Base-by-base conservation (phyloP, 768 basidiomycete species). In the Hericium alpestre region DNA sequence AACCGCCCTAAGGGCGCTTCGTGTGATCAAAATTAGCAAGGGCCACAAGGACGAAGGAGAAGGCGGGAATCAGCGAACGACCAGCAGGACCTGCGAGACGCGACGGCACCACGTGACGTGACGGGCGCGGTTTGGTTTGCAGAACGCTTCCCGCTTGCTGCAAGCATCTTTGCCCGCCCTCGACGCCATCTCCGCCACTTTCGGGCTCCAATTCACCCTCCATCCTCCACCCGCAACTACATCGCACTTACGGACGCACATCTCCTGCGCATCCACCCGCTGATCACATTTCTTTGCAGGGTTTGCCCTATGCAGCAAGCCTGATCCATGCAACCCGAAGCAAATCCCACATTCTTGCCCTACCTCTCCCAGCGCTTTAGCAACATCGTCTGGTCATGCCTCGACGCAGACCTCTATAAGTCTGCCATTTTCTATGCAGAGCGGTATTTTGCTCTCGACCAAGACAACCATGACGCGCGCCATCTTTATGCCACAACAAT, bases 361-460 rank as follows among this genome's bases (percentile, higher is more conserved):
- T 73, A 79, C 66, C 80, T 89, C 65, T 75, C 77, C 52, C 80
- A 82, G 70, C 85, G 86, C 62, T 86, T 87, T 67, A 79, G 79
- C 61, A 73, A 79, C 53, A 76, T 93, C 60, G 77, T 91, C 65
- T 91, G 90, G 89, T 81, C 82, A 64, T 90, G 83, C 71, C 83
- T 93, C 58, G 90, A 93, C 73, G 79, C 82, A 55, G 86, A 87
- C 65, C 81, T 93, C 48, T 75, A 80, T 64, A 80, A 79, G 69
- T 84, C 90, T 12, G 91, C 92, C 41, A 79, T 90, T 49, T 95
- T 95, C 74, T 89, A 89, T 73, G 90, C 91, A 38, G 93, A 94
- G 71, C 75, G 90, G 61, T 89, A 89, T 68, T 86, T 79, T 67
- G 79, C 82, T 41, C 72, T 89, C 69, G 84, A 88, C 70, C 75